phyloP scores from a whole-genome alignment of 2,329 filamentous ascomycete species.

The Claviceps africana region DNA sequence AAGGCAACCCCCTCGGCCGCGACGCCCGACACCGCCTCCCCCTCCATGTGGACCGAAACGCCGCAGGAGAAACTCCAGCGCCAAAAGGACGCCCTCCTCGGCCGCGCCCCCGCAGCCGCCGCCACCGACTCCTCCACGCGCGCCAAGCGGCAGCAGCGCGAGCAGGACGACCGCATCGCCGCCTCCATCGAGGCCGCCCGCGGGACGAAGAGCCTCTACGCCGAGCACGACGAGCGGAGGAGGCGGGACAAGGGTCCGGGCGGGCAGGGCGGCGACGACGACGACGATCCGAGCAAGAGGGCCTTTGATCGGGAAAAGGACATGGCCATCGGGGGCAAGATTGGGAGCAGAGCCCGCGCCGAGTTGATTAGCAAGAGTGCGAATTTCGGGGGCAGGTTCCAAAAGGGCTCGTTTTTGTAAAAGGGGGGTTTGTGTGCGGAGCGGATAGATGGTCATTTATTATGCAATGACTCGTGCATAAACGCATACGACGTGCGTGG shows the following conservation, averaged over 20 bases:
- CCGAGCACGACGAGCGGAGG: conserved; percentile 34
- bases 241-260: conserved; percentile 34
- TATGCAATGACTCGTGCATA: too few species aligned
- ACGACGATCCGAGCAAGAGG: conserved; percentile 82
- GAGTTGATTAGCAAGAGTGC: conserved; percentile 68
- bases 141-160: conserved; percentile 40
- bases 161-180: conserved; percentile 32
- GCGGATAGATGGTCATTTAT: too few species aligned
- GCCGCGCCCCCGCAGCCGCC: conserved; percentile 35
- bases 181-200: conserved; percentile 39
- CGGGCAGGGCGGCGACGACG: conserved; percentile 50
- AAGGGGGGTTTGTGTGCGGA: too few species aligned
- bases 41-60: conserved; percentile 80
- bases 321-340: conserved; percentile 61
- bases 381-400: conserved; percentile 71
- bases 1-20: conserved; percentile 12
- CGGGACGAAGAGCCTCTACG: conserved; percentile 43
- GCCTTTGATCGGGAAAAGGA: conserved; percentile 90
- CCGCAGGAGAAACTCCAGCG: conserved; percentile 74
- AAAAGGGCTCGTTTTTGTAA: conserved; percentile 54
- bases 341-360: conserved; percentile 58
- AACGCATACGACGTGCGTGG: too few species aligned
- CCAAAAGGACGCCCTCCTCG: conserved; percentile 69
- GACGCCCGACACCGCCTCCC: conserved; percentile 27
- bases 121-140: conserved; percentile 24